These are phyloP conservation scores for Stephania japonica DNA, from an alignment of 164 flowering plant species.

Conservation along the genomic window DNA sequence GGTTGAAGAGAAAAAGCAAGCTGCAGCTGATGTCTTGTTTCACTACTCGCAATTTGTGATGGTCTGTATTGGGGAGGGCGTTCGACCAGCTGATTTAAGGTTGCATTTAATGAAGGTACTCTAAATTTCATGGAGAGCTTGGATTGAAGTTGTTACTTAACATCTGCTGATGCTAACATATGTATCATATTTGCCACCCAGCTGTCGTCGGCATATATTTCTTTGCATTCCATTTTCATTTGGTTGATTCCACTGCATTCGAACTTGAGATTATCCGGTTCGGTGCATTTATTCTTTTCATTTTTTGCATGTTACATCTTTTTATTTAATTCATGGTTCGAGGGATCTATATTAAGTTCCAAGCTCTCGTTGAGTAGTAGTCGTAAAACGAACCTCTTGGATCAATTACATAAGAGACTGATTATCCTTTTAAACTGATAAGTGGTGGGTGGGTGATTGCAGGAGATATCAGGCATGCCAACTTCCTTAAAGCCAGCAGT, in stretches of 20 bases:
- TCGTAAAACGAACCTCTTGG: background rate
- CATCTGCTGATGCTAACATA: too few relatives aligned
- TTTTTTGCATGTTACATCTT: background rate
- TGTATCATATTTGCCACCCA: too few relatives aligned
- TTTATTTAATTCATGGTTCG: background rate
- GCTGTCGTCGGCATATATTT: too few relatives aligned
- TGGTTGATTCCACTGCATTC: too few relatives aligned
- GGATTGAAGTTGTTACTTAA: too few relatives aligned
- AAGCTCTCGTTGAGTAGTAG: background rate
- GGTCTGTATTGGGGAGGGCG: constrained; percentile 82
- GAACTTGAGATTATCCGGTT: background rate
- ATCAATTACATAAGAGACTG: too few relatives aligned
- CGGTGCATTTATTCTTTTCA: background rate
- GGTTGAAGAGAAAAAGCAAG: constrained; percentile 85
- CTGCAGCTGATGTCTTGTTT: constrained; percentile 83
- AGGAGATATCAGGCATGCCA: constrained; percentile 90
- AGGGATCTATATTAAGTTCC: background rate
- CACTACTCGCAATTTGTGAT: constrained; percentile 75
- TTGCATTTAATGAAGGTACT: constrained; percentile 94
- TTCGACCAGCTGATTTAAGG: constrained; percentile 80
- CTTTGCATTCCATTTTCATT: too few relatives aligned
- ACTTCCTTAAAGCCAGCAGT: constrained; percentile 47
- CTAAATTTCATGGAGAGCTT: background rate
- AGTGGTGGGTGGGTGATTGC: constrained; percentile 7
- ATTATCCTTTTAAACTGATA: background rate